Evolutionary conservation across 805 yeast species (phyloP).

Genomic region (Lachancea dasiensis): DNA sequence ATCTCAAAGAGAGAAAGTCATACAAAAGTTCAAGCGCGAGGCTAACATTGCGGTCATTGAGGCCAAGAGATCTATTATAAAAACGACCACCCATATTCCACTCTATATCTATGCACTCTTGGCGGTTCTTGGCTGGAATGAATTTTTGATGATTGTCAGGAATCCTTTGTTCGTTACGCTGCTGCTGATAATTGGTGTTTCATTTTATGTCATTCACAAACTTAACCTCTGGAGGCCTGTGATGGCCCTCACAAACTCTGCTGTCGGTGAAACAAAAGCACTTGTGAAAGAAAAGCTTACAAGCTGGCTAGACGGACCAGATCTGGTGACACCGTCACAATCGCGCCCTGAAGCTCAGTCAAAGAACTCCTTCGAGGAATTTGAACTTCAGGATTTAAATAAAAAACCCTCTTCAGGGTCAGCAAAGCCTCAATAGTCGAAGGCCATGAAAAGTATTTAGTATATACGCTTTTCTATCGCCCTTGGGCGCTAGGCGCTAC

Average conservation of each 20-base stretch:
- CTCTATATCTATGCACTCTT: slow-evolving; percentile 70
- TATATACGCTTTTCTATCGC: too few species aligned
- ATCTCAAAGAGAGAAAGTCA: slow-evolving; percentile 50
- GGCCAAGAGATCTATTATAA: slow-evolving; percentile 80
- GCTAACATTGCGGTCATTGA: slow-evolving; percentile 78
- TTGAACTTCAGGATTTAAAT: slow-evolving; percentile 29
- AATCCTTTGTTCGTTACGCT: slow-evolving; percentile 78
- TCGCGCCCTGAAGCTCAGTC: not conserved
- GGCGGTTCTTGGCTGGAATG: slow-evolving; percentile 88
- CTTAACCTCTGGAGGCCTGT: slow-evolving; percentile 77
- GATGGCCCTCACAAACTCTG: slow-evolving; percentile 48
- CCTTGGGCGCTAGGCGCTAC: too few species aligned
- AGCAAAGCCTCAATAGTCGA: too few species aligned
- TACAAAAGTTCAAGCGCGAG: slow-evolving; percentile 60
- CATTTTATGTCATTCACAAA: slow-evolving; percentile 58
- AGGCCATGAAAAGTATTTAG: too few species aligned
- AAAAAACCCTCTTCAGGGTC: not conserved
- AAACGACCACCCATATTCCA: slow-evolving; percentile 75
- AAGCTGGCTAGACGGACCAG: slow-evolving; percentile 49
- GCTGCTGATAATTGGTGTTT: slow-evolving; percentile 51
- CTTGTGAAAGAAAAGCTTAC: slow-evolving; percentile 55
- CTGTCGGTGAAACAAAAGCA: slow-evolving; percentile 48
- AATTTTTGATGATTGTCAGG: slow-evolving; percentile 78
- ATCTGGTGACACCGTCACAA: not conserved
- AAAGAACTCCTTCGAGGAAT: slow-evolving; percentile 17